Base-by-base conservation (phyloP, 345 rosid species). In the Moricandia arvensis region DNA sequence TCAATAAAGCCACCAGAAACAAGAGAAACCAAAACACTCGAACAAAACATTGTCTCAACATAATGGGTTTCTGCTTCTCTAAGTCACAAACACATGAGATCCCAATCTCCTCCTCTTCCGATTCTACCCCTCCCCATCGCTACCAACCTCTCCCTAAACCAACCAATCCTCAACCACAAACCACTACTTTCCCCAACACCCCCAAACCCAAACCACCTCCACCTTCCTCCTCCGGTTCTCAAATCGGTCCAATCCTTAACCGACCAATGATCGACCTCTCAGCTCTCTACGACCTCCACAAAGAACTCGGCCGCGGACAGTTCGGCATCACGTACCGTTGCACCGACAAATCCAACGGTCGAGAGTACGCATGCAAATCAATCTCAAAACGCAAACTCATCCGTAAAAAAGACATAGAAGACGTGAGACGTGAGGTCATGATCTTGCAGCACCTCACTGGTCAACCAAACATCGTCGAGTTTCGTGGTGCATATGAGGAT, bases 391-490 rank as follows among this genome's bases (percentile, higher is more conserved):
- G 90, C 33, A 90, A 87, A 69, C 83, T 95, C 13, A 62, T 16
- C 43, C 84, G 34, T 51, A 59, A 57, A 3, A 81, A 76, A 71
- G 96, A 89, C 71, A 86, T 83, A 5, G 90, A 83, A 21, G 89
- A 92, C 76, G 89, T 87, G 38, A 83, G 89, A 71, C 87, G 88
- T 18, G 97, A 95, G 82, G 81, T 95, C 69, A 60, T 82, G 82
- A 92, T 95, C 15, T 79, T 90, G 24, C 89, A 95, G 72, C 96
- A 95, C 74, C 80, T 95, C 35, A 83, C 91, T 4, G 97, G 97
- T 43, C 97, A 95, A 71, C 97, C 97, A 4, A 95, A 90, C 68
- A 86, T 90, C 31, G 97, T 95, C 2, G 91, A 89, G 81, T 92
- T 92, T 80, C 85, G 80, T 60, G 99, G 92, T 4, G 92, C 96